Percentiles rank a stretch among this genome's conserved stretches.
Evolutionary conservation across 225 moss, liverwort and hornwort genomes (phyloP).

Genomic region (Marchantia polymorpha): DNA sequence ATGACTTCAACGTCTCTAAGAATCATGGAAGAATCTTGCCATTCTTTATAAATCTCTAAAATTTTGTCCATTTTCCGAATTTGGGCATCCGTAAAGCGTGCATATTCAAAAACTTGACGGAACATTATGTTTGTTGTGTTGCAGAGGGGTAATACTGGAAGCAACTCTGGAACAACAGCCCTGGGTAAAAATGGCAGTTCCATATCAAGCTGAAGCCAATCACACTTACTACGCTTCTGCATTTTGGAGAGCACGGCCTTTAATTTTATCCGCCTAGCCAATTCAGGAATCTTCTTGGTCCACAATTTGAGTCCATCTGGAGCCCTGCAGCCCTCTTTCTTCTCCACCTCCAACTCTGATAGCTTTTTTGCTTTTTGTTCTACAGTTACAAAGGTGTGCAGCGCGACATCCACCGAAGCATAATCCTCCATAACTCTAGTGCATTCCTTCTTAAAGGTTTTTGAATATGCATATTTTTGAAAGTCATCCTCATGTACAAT

Average conservation of each 20-base stretch:
- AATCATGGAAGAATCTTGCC: slow-evolving; percentile 70
- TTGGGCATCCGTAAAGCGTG: slow-evolving; percentile 37
- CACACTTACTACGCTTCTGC: slow-evolving; percentile 58
- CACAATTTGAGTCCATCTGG: slow-evolving; percentile 49
- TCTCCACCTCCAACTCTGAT: slow-evolving; percentile 36
- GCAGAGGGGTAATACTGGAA: slow-evolving; percentile 41
- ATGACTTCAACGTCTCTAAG: slow-evolving; percentile 60
- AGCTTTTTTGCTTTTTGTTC: slow-evolving; percentile 45
- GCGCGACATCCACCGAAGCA: slow-evolving; percentile 46
- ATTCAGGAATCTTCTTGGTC: slow-evolving; percentile 53
- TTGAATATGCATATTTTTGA: slow-evolving; percentile 50
- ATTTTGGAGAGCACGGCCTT: slow-evolving; percentile 45
- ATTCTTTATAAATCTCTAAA: slow-evolving; percentile 51
- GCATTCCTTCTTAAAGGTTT: slow-evolving; percentile 53
- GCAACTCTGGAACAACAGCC: slow-evolving; percentile 46
- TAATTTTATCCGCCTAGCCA: slow-evolving; percentile 49
- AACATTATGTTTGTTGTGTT: slow-evolving; percentile 39
- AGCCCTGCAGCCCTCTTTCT: slow-evolving; percentile 43
- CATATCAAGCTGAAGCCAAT: slow-evolving; percentile 69
- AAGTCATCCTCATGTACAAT: slow-evolving; percentile 56
- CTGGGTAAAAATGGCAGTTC: slow-evolving; percentile 72
- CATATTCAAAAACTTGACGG: slow-evolving; percentile 75
- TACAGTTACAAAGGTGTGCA: slow-evolving; percentile 77
- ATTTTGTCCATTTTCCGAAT: slow-evolving; percentile 55
- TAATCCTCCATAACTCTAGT: slow-evolving; percentile 50